A percentile compares a stretch with the other conserved stretches of the same genome.
These are phyloP conservation scores for Cordyceps javanica DNA, from an alignment of 2,329 filamentous ascomycete genomes.

Conservation along the genomic window DNA sequence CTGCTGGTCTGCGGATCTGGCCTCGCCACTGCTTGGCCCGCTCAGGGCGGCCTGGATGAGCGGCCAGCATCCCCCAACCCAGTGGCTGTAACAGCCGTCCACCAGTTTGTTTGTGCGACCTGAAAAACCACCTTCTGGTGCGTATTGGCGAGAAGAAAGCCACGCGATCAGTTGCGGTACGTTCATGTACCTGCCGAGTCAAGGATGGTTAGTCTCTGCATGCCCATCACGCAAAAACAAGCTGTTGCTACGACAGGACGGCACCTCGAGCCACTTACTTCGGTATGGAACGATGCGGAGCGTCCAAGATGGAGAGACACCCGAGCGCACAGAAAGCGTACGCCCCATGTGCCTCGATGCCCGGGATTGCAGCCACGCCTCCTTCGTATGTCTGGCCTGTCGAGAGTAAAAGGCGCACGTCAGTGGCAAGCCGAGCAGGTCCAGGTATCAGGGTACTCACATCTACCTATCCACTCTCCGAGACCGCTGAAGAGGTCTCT, in stretches of 20 bases:
- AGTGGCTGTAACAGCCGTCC: constrained; percentile 97
- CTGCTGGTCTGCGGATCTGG: constrained; percentile 24
- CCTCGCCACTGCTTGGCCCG: constrained; percentile 35
- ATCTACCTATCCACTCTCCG: constrained; percentile 72
- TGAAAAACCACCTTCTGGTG: constrained; percentile 86
- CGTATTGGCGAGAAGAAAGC: constrained; percentile 84
- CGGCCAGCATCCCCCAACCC: constrained; percentile 94
- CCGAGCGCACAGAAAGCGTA: constrained; percentile 94
- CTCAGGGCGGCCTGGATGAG: constrained; percentile 74
- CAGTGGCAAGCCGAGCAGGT: not conserved
- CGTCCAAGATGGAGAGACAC: constrained; percentile 78
- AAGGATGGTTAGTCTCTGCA: constrained; percentile 22
- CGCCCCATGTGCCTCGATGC: constrained; percentile 88
- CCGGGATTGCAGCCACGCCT: constrained; percentile 79
- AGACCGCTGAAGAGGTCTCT: constrained; percentile 64
- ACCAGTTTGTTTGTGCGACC: constrained; percentile 97
- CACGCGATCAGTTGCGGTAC: constrained; percentile 73
- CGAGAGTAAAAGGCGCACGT: not conserved
- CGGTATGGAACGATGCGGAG: constrained; percentile 67
- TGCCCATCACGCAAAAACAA: not conserved
- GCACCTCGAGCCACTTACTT: constrained; percentile 45
- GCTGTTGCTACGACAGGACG: not conserved
- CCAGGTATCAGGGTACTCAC: constrained; percentile 43
- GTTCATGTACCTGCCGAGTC: constrained; percentile 59
- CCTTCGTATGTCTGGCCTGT: constrained; percentile 90